Evolutionary conservation across 495 filamentous ascomycete species (phyloP).

Genomic region (Trichoderma virens): DNA sequence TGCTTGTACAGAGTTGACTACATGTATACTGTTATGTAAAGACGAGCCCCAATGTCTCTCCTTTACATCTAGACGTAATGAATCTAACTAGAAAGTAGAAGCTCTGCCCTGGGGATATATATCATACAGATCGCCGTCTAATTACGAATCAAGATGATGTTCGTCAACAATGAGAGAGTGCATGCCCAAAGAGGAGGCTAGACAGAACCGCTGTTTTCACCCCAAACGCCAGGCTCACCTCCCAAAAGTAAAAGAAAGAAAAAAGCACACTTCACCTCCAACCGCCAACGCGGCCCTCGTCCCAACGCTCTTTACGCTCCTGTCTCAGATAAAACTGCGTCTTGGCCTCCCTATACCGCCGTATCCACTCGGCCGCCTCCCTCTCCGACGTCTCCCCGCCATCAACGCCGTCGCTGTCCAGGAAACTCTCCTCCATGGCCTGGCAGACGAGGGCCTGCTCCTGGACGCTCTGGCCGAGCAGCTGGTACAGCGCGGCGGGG

Average conservation of each 20-base stretch:
- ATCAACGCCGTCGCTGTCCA: conserved; percentile 44
- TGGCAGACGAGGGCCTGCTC: conserved; percentile 79
- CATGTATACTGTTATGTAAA: too few species aligned
- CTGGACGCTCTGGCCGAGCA: conserved; percentile 60
- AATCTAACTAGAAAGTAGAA: not conserved
- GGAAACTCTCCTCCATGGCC: conserved; percentile 83
- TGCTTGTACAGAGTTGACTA: too few species aligned
- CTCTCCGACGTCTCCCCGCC: conserved; percentile 41
- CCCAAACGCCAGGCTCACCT: too few species aligned
- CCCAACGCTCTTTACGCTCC: conserved; percentile 85
- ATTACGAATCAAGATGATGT: not conserved
- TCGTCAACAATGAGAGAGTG: not conserved
- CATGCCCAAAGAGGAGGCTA: too few species aligned
- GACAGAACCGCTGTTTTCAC: too few species aligned
- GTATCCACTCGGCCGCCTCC: conserved; percentile 77
- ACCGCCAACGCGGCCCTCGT: conserved; percentile 86
- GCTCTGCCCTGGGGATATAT: not conserved
- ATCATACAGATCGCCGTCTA: not conserved
- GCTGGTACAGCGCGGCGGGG: conserved; percentile 73
- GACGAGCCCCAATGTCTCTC: too few species aligned
- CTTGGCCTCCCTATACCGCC: conserved; percentile 67
- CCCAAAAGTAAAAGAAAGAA: not conserved
- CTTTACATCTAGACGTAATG: too few species aligned
- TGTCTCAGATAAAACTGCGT: conserved; percentile 64
- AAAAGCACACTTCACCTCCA: conserved; percentile 57